Evolutionary conservation across 1,284 basidiomycete genomes (phyloP).

Genomic region (Trichosporon asahii): DNA sequence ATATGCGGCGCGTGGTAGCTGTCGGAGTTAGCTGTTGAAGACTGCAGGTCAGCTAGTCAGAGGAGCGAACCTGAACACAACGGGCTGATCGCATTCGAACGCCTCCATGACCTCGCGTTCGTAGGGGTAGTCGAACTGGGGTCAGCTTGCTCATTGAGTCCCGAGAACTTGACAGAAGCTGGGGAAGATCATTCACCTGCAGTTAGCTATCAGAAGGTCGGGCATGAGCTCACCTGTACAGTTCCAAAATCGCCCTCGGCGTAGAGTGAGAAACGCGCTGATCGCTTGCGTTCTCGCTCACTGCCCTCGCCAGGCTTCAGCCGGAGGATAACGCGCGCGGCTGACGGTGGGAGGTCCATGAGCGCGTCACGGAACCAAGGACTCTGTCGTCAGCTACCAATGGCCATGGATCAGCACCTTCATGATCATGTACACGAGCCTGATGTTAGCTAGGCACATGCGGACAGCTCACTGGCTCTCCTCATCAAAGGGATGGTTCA

Average conservation of each 20-base stretch:
- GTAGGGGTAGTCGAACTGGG: slow-evolving; percentile 86
- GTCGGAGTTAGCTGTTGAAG: slow-evolving; percentile 10
- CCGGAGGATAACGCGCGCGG: slow-evolving; percentile 76
- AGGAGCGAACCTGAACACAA: slow-evolving; percentile 69
- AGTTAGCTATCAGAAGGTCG: neutral
- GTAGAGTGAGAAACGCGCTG: slow-evolving; percentile 67
- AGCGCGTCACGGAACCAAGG: slow-evolving; percentile 88
- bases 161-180: neutral
- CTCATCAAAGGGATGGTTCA: slow-evolving; percentile 74
- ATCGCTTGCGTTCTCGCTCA: slow-evolving; percentile 14
- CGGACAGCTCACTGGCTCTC: slow-evolving; percentile 59
- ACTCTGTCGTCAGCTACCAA: slow-evolving; percentile 57
- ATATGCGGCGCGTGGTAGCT: slow-evolving; percentile 80
- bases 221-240: slow-evolving; percentile 64
- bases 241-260: slow-evolving; percentile 75
- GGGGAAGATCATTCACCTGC: neutral
- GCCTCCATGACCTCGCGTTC: slow-evolving; percentile 82
- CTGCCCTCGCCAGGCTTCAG: slow-evolving; percentile 53
- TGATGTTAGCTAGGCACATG: slow-evolving; percentile 38
- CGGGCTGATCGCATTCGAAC: slow-evolving; percentile 67
- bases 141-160: neutral
- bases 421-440: slow-evolving; percentile 76
- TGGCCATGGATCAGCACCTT: slow-evolving; percentile 68
- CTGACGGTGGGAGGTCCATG: slow-evolving; percentile 80
- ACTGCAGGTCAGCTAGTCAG: neutral